Base-by-base conservation (phyloP, 2,329 filamentous ascomycete species). In the Aureobasidium sp. region DNA sequence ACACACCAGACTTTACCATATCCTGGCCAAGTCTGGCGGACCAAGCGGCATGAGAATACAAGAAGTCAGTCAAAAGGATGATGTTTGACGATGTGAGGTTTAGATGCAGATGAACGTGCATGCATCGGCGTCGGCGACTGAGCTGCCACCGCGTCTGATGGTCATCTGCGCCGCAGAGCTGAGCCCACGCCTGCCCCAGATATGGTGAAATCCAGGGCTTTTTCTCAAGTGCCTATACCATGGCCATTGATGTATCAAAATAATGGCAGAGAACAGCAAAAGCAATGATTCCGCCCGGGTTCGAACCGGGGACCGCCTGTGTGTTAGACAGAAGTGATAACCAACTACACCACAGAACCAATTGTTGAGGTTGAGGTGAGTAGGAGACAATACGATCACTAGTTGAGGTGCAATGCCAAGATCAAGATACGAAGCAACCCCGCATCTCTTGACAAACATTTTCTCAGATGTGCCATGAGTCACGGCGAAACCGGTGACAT, bases 291-390 rank as follows among this genome's bases (percentile, higher is more conserved):
- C 57, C 57, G 46, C 46, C 37, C 36, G 37, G 57, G 47, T 32
- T 61, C 57, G 57, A 61, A 61, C 57, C 37, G 36, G 37, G 46
- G 57, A 61, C 57, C 57, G 59, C 47, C 59, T 61, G 59, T 61
- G 47, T 61, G 59, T 61, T 61, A 51, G 59, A 52, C 59, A 61
- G 47, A 61, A 61, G 59, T 61, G 47, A 61, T 61, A 61, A 61
- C 59, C 59, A 61, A 61, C 59, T 61, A 61, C 59, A 61, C 59
- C 20, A 20, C 20, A 20, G 20, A 20, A 20, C 20, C 20, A 20
- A 20, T 20, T 20, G 20, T 1, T 20, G 20, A 20, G 20, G 20
- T 20, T 20, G 20, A 20, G 20, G 1, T 20, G 20, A 20, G 20
- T 20, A 20, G 1, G 20, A 20, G 20, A 20, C 1, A 1, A 20